Evolutionary conservation across 164 flowering plant species (phyloP), one percentile per base, ranked within the genome.

Genomic region (Litsea cubeba): DNA sequence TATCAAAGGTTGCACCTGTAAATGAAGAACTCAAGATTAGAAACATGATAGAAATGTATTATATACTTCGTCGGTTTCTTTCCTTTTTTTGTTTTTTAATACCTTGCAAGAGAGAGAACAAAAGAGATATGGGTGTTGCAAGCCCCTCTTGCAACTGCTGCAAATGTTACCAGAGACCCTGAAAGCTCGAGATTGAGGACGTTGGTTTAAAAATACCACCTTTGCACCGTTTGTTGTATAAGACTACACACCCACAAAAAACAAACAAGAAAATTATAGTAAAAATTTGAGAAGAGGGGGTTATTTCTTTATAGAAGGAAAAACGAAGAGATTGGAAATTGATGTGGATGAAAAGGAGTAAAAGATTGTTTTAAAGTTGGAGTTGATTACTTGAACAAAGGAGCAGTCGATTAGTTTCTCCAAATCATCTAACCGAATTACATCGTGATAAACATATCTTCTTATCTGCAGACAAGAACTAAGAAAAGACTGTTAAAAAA

Each of bases 81-180:
- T 26, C 23, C 20, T 1, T 1, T 49, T 6, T 69, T 18, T 7
- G n/a, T 62, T 24, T n/a, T 18, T 2, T 6, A 11, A 50, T 18
- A 93, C 97, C 98, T n/a, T 94, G 94, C 98, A 94, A 23, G 83
- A 81, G 46, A 94, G 75, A 28, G 90, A 91, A 78, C 98, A 94
- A 84, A 83, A 94, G 81, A 86, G 87, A 75, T 78, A 88, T 23
- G 90, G 88, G 49, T 88, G 89, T n/a, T 87, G 95, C 49, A 94
- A 82, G 78, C 82, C n/a, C n/a, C n/a, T 75, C 70, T 87, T 88
- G 51, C 98, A 91, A 76, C 87, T 86, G 76, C 73, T 71, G 86
- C 98, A 91, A 72, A 74, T 51, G 84, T 86, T 91, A 40, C 87
- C 87, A 77, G 91, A 83, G 77, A 85, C 86, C 75, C 90, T 84